Percentiles rank a stretch among this genome's conserved stretches.
Conservation (phyloP, 768 basidiomycete genomes). For the Tricholoma matsutake region DNA sequence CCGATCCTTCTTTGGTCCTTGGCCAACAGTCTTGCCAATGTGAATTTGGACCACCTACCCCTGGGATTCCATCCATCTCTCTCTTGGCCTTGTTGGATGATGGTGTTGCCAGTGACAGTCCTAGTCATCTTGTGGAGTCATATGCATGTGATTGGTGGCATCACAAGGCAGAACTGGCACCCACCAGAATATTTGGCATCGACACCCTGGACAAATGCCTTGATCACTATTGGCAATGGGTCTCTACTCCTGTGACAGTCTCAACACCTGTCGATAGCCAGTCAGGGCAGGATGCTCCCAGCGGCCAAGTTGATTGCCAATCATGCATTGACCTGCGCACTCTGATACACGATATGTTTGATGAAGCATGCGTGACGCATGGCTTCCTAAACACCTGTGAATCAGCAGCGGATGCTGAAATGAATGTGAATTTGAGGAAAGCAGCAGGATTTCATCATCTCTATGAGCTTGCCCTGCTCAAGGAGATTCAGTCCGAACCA, state of each 20-base stretch:
- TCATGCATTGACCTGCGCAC: too few relatives aligned
- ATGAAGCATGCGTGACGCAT: neutral
- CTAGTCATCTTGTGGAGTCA: neutral
- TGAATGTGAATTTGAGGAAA: too few relatives aligned
- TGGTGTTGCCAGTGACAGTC: too few relatives aligned
- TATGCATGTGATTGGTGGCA: neutral
- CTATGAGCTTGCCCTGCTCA: neutral
- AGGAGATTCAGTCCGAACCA: neutral
- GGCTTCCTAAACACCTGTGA: neutral
- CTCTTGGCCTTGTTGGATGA: too few relatives aligned
- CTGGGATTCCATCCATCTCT: too few relatives aligned
- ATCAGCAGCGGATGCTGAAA: neutral
- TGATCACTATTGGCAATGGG: neutral
- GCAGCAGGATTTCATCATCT: neutral
- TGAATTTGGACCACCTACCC: too few relatives aligned
- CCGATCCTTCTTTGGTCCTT: too few relatives aligned
- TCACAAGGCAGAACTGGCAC: neutral
- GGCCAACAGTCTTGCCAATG: too few relatives aligned
- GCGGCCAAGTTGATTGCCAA: too few relatives aligned
- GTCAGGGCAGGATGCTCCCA: neutral
- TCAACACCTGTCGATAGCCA: neutral
- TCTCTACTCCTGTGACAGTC: neutral
- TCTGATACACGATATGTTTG: too few relatives aligned
- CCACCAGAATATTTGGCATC: neutral
- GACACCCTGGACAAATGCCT: neutral